Percentiles rank a stretch among this genome's conserved stretches.
These are phyloP conservation scores for Akebia trifoliata DNA, from an alignment of 164 flowering plant genomes.

Conservation along the genomic window DNA sequence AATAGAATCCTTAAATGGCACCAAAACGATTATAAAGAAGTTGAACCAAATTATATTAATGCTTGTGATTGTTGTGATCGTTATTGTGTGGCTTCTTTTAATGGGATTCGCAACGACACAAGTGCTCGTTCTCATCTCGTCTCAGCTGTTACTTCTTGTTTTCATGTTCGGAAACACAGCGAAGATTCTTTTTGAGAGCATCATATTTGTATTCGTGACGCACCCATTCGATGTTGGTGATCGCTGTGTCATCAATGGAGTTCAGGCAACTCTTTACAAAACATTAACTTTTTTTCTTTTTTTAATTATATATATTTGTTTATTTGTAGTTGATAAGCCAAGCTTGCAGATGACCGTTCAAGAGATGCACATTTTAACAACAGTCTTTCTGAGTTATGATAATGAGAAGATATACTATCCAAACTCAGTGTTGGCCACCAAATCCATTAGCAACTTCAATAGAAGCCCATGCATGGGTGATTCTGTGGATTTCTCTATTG, in stretches of 20 bases:
- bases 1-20: background rate
- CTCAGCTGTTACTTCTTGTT: no score
- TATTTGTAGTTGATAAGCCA: no score
- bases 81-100: background rate
- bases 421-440: constrained; percentile 53
- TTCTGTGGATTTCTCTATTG: constrained; percentile 56
- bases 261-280: constrained; percentile 43
- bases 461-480: constrained; percentile 83
- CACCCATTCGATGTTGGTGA: constrained; percentile 91
- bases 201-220: constrained; percentile 77
- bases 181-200: constrained; percentile 69
- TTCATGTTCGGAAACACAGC: constrained; percentile 29
- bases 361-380: constrained; percentile 87
- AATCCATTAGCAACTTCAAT: constrained; percentile 72
- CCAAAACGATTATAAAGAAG: background rate
- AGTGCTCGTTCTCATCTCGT: background rate
- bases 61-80: background rate
- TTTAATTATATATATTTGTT: constrained; percentile 5
- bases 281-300: background rate
- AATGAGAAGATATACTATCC: no score
- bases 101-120: background rate
- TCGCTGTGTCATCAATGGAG: constrained; percentile 84
- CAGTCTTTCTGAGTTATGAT: no score
- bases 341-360: constrained; percentile 66
- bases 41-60: background rate